Conservation (phyloP, 805 yeast species). For the Candida boidinii region DNA sequence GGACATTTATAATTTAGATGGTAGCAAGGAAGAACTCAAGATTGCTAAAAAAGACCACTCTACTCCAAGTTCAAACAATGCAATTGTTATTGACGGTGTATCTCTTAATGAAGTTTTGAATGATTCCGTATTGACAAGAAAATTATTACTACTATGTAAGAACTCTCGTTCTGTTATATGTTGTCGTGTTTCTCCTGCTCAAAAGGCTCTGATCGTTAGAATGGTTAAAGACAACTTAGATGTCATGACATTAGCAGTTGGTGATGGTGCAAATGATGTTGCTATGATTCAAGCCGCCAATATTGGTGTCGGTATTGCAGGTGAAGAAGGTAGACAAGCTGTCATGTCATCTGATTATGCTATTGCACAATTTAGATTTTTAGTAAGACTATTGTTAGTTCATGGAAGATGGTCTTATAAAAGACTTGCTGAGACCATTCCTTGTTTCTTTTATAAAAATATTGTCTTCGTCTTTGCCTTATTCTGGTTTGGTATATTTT, state of each 20-base stretch:
- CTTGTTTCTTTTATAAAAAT: slow-evolving; percentile 72
- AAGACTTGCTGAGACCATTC: slow-evolving; percentile 69
- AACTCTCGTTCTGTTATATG: slow-evolving; percentile 73
- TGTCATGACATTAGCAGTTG: slow-evolving; percentile 75
- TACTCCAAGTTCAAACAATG: slow-evolving; percentile 50
- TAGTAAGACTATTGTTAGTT: slow-evolving; percentile 55
- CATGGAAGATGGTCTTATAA: slow-evolving; percentile 84
- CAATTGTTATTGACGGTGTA: slow-evolving; percentile 64
- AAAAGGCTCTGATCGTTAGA: slow-evolving; percentile 67
- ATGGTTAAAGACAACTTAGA: slow-evolving; percentile 54
- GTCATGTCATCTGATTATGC: slow-evolving; percentile 84
- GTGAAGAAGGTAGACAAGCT: slow-evolving; percentile 82
- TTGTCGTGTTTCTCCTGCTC: slow-evolving; percentile 80
- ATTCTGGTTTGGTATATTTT: slow-evolving; percentile 70
- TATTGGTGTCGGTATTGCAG: slow-evolving; percentile 81
- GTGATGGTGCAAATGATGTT: slow-evolving; percentile 84
- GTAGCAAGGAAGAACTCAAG: slow-evolving; percentile 33
- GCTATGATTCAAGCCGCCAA: slow-evolving; percentile 86
- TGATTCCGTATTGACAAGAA: slow-evolving; percentile 29
- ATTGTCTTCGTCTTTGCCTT: slow-evolving; percentile 63
- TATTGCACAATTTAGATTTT: slow-evolving; percentile 67
- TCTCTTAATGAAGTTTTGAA: slow-evolving; percentile 41
- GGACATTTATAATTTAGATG: slow-evolving; percentile 38
- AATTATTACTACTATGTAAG: slow-evolving; percentile 64
- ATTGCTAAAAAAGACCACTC: slow-evolving; percentile 53